These are phyloP conservation scores for Petrea volubilis DNA, from an alignment of 257 asterid species.

Conservation along the genomic window DNA sequence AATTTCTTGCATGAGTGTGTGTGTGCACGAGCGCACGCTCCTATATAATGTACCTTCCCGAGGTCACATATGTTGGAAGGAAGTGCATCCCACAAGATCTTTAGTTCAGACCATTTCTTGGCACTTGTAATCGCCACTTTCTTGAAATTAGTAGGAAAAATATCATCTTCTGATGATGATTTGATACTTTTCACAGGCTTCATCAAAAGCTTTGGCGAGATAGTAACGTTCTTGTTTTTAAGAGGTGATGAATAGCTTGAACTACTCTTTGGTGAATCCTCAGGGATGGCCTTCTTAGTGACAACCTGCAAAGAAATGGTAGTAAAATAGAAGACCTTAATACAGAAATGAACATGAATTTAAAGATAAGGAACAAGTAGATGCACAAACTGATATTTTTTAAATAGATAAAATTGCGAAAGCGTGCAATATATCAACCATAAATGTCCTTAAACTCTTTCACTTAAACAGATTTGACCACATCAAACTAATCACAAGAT, in stretches of 20 bases:
- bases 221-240: constrained; percentile 51
- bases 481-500: too few relatives aligned
- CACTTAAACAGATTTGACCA: too few relatives aligned
- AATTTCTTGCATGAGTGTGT: not conserved
- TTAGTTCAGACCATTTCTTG: constrained; percentile 46
- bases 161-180: constrained; percentile 35
- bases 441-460: too few relatives aligned
- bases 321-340: not conserved
- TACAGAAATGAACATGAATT: not conserved
- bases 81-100: constrained; percentile 55
- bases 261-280: constrained; percentile 40
- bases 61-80: constrained; percentile 54
- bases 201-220: constrained; percentile 49
- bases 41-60: constrained; percentile 75
- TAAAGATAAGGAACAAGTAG: not conserved
- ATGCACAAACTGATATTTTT: too few relatives aligned
- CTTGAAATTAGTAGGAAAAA: constrained; percentile 40
- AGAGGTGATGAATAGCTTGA: constrained; percentile 56
- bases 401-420: too few relatives aligned
- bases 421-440: too few relatives aligned
- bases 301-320: constrained; percentile 31
- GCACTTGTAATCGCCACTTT: constrained; percentile 45
- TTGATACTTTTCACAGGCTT: constrained; percentile 48
- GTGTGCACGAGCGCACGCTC: too few relatives aligned
- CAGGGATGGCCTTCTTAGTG: constrained; percentile 33